Conservation (phyloP, 495 filamentous ascomycete genomes). For the Penicillium waksmanii region DNA sequence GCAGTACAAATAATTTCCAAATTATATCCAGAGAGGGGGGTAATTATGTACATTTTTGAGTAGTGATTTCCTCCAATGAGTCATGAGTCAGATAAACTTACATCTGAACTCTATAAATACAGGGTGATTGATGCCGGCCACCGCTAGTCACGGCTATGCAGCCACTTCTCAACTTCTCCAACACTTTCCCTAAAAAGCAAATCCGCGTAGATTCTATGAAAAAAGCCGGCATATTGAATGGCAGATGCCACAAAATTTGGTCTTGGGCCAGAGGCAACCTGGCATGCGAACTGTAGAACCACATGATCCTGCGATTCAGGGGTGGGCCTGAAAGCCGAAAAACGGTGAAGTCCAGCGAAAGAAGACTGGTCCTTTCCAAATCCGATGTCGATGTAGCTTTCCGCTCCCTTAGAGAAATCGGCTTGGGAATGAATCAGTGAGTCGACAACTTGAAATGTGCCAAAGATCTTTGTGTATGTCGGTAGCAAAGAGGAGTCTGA, state of each 20-base stretch:
- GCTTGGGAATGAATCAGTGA: background rate
- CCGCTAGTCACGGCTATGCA: background rate
- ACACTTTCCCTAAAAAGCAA: conserved; percentile 1
- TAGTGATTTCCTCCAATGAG: background rate
- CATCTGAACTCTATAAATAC: background rate
- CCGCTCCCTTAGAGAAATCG: background rate
- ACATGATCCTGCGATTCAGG: background rate
- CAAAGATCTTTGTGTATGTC: background rate
- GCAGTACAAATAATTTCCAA: background rate
- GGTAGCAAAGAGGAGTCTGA: background rate
- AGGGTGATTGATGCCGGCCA: background rate
- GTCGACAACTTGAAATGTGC: background rate
- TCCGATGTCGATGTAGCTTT: conserved; percentile 1
- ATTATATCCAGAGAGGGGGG: background rate
- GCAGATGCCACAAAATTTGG: background rate
- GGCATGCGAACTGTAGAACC: background rate
- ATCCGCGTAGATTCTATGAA: background rate
- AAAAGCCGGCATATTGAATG: background rate
- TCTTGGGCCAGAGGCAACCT: background rate
- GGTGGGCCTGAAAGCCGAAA: background rate
- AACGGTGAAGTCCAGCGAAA: conserved; percentile 1
- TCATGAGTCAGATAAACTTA: background rate
- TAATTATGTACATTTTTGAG: background rate
- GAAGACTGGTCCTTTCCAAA: background rate
- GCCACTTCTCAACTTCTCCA: conserved; percentile 1